Percentiles rank a stretch among this genome's conserved stretches.
Conservation (phyloP, 805 yeast species). For the Lachancea dasiensis region DNA sequence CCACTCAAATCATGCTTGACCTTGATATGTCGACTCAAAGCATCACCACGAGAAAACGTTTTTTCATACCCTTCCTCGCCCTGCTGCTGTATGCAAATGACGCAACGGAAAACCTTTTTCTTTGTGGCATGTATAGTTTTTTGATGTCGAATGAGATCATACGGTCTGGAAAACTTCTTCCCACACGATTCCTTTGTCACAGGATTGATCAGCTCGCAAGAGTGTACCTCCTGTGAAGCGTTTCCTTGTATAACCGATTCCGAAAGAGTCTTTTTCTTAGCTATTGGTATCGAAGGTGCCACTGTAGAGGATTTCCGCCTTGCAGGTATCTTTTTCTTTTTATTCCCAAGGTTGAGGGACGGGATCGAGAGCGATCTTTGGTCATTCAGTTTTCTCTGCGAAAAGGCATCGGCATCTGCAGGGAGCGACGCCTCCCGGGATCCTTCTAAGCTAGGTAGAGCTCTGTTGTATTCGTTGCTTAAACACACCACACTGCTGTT, state of each 20-base stretch:
- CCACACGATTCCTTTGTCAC: slow-evolving; percentile 28
- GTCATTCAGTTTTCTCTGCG: background rate
- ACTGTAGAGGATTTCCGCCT: slow-evolving; percentile 9
- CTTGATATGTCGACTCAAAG: slow-evolving; percentile 86
- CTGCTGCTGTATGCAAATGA: slow-evolving; percentile 56
- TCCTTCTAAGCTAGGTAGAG: slow-evolving; percentile 4
- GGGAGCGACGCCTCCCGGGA: slow-evolving; percentile 8
- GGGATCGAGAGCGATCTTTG: slow-evolving; percentile 1
- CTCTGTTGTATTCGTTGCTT: slow-evolving; percentile 3
- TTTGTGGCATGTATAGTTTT: slow-evolving; percentile 91
- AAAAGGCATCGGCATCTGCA: background rate
- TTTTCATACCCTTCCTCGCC: slow-evolving; percentile 46
- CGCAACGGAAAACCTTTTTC: slow-evolving; percentile 80
- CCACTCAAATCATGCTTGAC: slow-evolving; percentile 62
- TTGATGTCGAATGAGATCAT: slow-evolving; percentile 91
- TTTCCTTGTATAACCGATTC: too few relatives aligned
- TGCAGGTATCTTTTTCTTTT: slow-evolving; percentile 5
- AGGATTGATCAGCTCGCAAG: slow-evolving; percentile 22
- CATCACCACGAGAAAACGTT: slow-evolving; percentile 91
- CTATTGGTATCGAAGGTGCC: slow-evolving; percentile 1
- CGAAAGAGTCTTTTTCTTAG: slow-evolving; percentile 4
- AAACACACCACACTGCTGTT: slow-evolving; percentile 5
- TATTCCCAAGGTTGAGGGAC: background rate
- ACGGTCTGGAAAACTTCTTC: slow-evolving; percentile 77
- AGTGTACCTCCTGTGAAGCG: slow-evolving; percentile 9